A percentile compares a stretch with the other conserved stretches of the same genome.
Conservation (phyloP, 805 yeast genomes). For the Candida maris region DNA sequence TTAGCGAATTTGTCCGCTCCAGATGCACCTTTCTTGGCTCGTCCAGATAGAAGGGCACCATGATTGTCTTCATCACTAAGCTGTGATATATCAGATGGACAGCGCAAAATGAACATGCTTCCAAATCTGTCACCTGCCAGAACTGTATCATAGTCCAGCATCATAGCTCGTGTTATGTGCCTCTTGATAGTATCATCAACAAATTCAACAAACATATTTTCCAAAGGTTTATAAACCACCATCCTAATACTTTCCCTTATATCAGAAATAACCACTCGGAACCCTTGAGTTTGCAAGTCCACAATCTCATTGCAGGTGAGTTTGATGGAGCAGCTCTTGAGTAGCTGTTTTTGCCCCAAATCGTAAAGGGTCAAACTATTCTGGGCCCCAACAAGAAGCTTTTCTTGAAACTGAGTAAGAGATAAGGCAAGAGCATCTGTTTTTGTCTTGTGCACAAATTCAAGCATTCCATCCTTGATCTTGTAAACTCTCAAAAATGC, state of each 20-base stretch:
- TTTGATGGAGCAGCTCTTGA: slow-evolving; percentile 56
- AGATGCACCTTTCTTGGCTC: slow-evolving; percentile 41
- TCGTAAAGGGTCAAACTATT: slow-evolving; percentile 58
- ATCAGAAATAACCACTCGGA: slow-evolving; percentile 69
- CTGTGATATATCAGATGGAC: slow-evolving; percentile 47
- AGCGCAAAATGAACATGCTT: slow-evolving; percentile 63
- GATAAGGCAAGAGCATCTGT: slow-evolving; percentile 47
- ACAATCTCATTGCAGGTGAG: slow-evolving; percentile 49
- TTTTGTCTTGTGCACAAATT: slow-evolving; percentile 57
- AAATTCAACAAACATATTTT: slow-evolving; percentile 54
- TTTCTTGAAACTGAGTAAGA: slow-evolving; percentile 53
- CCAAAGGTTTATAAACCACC: slow-evolving; percentile 45
- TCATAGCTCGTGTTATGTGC: slow-evolving; percentile 55
- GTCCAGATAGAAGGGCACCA: slow-evolving; percentile 36
- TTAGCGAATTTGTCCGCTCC: slow-evolving; percentile 48
- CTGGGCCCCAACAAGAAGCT: slow-evolving; percentile 56
- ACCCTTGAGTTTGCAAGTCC: slow-evolving; percentile 51
- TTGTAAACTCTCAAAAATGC: slow-evolving; percentile 37
- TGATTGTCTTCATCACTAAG: slow-evolving; percentile 49
- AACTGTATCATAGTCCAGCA: slow-evolving; percentile 72
- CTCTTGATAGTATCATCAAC: slow-evolving; percentile 69
- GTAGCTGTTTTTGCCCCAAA: slow-evolving; percentile 73
- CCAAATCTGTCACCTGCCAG: slow-evolving; percentile 89
- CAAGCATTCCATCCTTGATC: slow-evolving; percentile 37
- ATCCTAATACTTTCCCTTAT: slow-evolving; percentile 60